Evolutionary conservation across 2,329 filamentous ascomycete species (phyloP).

Genomic region (Monosporascus sp.): DNA sequence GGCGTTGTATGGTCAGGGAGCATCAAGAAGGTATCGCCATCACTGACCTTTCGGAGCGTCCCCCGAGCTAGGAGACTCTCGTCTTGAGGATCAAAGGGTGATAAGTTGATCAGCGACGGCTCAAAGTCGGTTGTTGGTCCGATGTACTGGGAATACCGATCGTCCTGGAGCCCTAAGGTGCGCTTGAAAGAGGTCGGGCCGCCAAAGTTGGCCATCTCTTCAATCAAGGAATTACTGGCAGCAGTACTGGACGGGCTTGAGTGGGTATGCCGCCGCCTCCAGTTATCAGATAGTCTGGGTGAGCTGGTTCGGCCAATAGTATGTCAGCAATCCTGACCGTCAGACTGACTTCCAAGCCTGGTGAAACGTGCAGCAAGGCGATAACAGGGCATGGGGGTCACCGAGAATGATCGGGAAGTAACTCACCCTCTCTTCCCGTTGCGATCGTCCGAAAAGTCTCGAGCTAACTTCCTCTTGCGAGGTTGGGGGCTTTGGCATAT

Average conservation of each 20-base stretch:
- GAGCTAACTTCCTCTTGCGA: slow-evolving; percentile 73
- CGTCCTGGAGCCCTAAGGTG: slow-evolving; percentile 69
- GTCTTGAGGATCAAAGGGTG: slow-evolving; percentile 74
- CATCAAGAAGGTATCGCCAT: slow-evolving; percentile 74
- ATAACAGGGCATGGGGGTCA: slow-evolving; percentile 27
- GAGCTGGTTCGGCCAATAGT: slow-evolving; percentile 49
- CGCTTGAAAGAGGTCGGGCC: slow-evolving; percentile 61
- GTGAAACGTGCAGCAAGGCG: slow-evolving; percentile 17
- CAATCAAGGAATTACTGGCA: slow-evolving; percentile 57
- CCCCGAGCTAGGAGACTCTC: slow-evolving; percentile 68
- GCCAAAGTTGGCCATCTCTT: slow-evolving; percentile 67
- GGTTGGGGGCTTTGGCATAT: slow-evolving; percentile 65
- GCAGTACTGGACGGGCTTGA: slow-evolving; percentile 57
- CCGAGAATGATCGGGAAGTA: slow-evolving; percentile 21
- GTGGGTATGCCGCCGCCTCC: slow-evolving; percentile 47
- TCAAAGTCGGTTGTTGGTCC: slow-evolving; percentile 80
- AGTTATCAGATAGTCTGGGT: slow-evolving; percentile 50
- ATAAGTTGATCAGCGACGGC: slow-evolving; percentile 75
- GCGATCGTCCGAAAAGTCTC: slow-evolving; percentile 55
- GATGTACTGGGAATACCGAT: slow-evolving; percentile 78
- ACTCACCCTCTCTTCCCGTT: slow-evolving; percentile 67
- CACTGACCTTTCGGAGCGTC: slow-evolving; percentile 69
- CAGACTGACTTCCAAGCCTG: slow-evolving; percentile 15
- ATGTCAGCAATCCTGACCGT: slow-evolving; percentile 36
- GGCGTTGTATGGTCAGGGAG: slow-evolving; percentile 69